Percentiles rank a stretch among this genome's conserved stretches.
Evolutionary conservation across 257 asterid genomes (phyloP).

Genomic region (Solanum ahanhuiri): DNA sequence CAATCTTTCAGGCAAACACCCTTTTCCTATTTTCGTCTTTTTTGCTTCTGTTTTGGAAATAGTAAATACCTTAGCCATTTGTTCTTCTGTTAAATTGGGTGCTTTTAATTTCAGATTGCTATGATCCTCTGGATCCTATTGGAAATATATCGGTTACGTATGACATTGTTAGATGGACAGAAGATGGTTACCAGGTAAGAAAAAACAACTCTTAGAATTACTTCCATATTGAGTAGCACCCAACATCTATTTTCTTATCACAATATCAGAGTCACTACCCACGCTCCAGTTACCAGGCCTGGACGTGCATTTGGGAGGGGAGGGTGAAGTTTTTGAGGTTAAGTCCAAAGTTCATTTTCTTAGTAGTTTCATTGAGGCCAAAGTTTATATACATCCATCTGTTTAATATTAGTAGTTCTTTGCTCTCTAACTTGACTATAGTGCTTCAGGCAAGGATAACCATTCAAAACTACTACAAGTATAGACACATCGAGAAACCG

Average conservation of each 20-base stretch:
- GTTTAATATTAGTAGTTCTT: neutral
- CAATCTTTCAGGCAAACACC: slow-evolving; percentile 37
- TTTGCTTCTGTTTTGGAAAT: neutral
- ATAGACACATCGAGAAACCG: slow-evolving; percentile 47
- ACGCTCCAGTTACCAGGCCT: neutral
- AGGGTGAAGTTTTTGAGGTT: neutral
- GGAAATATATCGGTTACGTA: slow-evolving; percentile 48
- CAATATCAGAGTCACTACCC: neutral
- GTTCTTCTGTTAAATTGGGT: neutral
- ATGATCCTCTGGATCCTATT: slow-evolving; percentile 65
- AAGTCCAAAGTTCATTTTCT: neutral
- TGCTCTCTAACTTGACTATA: neutral
- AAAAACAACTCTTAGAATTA: neutral
- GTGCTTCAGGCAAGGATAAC: slow-evolving; percentile 43
- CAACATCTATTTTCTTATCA: neutral
- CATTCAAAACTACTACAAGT: slow-evolving; percentile 56
- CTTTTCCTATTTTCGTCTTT: neutral
- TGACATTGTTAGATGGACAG: slow-evolving; percentile 34
- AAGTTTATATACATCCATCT: neutral
- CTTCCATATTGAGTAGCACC: neutral
- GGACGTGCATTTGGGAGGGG: neutral
- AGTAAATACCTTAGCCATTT: neutral
- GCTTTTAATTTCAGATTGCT: slow-evolving; percentile 37
- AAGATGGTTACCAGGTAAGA: slow-evolving; percentile 55
- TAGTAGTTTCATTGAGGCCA: neutral